phyloP scores from a whole-genome alignment of 2,329 filamentous ascomycete genomes.

The Colletotrichum acutatum region DNA sequence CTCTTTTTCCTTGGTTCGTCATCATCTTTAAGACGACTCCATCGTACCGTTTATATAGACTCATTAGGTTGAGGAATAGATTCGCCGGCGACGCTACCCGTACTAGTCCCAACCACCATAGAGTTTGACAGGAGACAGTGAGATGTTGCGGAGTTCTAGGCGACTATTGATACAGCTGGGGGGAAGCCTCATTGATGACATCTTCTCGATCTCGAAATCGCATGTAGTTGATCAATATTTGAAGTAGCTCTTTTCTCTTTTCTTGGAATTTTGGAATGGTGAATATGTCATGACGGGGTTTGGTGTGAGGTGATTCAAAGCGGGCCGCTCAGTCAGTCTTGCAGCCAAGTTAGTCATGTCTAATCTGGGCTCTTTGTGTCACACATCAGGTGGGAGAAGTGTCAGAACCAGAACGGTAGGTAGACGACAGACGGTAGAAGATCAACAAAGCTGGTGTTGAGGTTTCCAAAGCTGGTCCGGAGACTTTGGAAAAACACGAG shows the following conservation, averaged over 20 bases:
- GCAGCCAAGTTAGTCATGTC: background rate
- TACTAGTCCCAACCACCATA: background rate
- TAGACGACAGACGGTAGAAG: background rate
- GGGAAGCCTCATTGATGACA: background rate
- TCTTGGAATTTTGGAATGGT: constrained; percentile 8
- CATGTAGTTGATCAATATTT: background rate
- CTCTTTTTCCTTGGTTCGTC: background rate
- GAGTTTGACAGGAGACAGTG: background rate
- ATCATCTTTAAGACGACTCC: background rate
- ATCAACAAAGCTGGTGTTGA: background rate
- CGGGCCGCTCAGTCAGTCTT: background rate
- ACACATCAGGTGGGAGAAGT: background rate
- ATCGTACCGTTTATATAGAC: background rate
- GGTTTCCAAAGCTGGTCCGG: too few relatives aligned
- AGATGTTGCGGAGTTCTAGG: background rate
- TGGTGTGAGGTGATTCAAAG: background rate
- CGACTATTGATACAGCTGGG: background rate
- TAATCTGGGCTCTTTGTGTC: background rate
- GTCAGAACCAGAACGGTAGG: background rate
- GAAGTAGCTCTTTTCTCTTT: background rate
- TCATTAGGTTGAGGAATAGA: background rate
- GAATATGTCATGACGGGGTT: background rate
- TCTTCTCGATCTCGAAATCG: background rate
- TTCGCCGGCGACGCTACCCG: background rate
- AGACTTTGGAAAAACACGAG: background rate